Base-by-base conservation (phyloP, 192 early-diverging fungal species). In the Geosiphon pyriformis region DNA sequence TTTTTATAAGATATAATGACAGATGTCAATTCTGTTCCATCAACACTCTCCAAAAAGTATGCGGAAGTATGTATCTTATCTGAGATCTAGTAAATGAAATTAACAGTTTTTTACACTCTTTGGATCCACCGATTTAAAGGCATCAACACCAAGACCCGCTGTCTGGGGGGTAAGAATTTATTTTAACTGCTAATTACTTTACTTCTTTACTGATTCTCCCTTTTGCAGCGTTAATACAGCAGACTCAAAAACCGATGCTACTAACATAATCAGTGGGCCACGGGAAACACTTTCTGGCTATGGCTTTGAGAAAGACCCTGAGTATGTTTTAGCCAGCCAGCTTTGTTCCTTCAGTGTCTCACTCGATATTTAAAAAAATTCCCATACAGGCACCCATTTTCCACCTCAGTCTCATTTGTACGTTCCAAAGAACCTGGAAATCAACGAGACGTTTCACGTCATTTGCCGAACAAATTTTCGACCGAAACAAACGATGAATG, bases 221-320 rank as follows among this genome's bases (percentile, higher is more conserved):
- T n/a, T n/a, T n/a, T n/a, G n/a, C n/a, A 78, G 78, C 59, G 73
- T 81, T 63, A 75, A 77, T n/a, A 71, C 78, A 48, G 73, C 73
- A 18, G 67, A 67, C 18, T 73, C 74, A 1, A 81, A 70, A n/a
- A 72, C 69, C 11, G 76, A 73, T 0, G 72, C 69, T 8, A 72
- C 73, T 61, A 71, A 74, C 4, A 64, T 76, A 51, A 69, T 79
- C 3, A 70, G 78, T 63, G 79, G 76, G n/a, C n/a, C n/a, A n/a
- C 31, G 77, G 72, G 17, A 74, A 79, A 42, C 80, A 85, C 53
- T 75, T n/a, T n/a, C n/a, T n/a, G n/a, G n/a, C n/a, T n/a, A n/a
- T n/a, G n/a, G n/a, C 77, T 27, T 82, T 76, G 64, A 73, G 53
- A 4, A 35, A 67, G n/a, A 56, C n/a, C 7, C 23, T 56, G 26